Evolutionary conservation across 164 flowering plant species (phyloP).

Genomic region (Paratinospora sagittata): DNA sequence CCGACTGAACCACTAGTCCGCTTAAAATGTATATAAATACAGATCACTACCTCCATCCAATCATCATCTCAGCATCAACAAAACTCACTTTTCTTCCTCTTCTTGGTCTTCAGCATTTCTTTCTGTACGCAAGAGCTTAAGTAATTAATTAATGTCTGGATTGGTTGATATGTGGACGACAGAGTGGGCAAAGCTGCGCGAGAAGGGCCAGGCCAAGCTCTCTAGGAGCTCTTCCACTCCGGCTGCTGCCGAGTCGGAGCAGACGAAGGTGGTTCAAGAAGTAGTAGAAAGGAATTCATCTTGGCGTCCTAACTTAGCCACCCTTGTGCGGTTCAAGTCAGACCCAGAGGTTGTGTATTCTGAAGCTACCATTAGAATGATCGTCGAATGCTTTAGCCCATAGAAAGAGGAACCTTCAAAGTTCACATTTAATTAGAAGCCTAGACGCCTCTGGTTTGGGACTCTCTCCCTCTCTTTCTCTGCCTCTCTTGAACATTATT

Average conservation of each 20-base stretch:
- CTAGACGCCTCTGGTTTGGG: no score
- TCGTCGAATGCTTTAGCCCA: conserved; percentile 30
- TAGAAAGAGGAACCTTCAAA: neutral
- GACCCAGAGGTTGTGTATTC: conserved; percentile 14
- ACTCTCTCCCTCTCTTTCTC: no score
- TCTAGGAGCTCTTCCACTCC: neutral
- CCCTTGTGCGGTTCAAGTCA: conserved; percentile 3
- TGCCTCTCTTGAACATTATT: no score
- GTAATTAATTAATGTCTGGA: no score
- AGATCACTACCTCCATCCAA: neutral
- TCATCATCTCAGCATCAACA: neutral
- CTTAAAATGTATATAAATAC: neutral
- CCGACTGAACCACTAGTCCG: neutral
- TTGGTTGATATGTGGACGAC: conserved; percentile 38
- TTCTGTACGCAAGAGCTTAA: conserved; percentile 1
- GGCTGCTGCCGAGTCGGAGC: neutral
- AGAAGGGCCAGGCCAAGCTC: conserved; percentile 21
- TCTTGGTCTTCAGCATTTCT: neutral
- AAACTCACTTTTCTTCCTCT: neutral
- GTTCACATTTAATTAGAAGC: no score
- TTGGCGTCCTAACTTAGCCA: neutral
- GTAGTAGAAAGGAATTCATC: neutral
- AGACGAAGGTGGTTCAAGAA: neutral
- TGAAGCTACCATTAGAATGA: conserved; percentile 37
- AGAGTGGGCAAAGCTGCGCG: conserved; percentile 33